Percentiles rank a stretch among this genome's conserved stretches.
Conservation (phyloP, 805 yeast species). For the Metschnikowia chrysomelidarum region DNA sequence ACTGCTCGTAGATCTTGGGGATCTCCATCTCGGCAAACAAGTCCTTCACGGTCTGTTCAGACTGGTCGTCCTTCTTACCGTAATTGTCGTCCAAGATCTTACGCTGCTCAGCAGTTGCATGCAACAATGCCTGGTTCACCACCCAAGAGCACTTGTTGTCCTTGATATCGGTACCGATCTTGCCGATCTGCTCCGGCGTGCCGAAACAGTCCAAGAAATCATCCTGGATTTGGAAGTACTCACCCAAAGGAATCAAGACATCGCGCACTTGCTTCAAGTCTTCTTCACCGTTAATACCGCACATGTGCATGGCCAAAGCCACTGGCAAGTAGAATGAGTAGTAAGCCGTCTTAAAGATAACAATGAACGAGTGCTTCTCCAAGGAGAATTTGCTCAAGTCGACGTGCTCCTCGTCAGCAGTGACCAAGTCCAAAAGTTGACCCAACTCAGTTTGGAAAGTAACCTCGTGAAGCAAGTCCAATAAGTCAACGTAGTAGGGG, state of each 20-base stretch:
- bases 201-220: constrained; percentile 97
- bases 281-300: constrained; percentile 66
- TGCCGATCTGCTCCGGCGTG: constrained; percentile 95
- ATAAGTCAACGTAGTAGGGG: constrained; percentile 78
- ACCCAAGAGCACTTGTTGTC: constrained; percentile 99
- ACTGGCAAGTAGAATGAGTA: constrained; percentile 97
- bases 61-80: constrained; percentile 72
- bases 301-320: constrained; percentile 91
- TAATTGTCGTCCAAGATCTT: constrained; percentile 79
- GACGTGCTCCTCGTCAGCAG: constrained; percentile 95
- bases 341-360: constrained; percentile 94
- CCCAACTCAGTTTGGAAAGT: constrained; percentile 98
- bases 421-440: constrained; percentile 89
- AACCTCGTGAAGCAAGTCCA: constrained; percentile 95
- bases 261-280: constrained; percentile 88
- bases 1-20: constrained; percentile 66
- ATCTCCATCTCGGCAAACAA: constrained; percentile 74
- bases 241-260: constrained; percentile 91
- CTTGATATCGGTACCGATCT: constrained; percentile 96
- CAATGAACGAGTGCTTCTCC: constrained; percentile 91
- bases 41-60: constrained; percentile 68
- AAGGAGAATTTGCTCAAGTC: constrained; percentile 85
- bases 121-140: constrained; percentile 83
- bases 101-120: constrained; percentile 80
- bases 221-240: constrained; percentile 98